Evolutionary conservation across 2,329 filamentous ascomycete species (phyloP).

Genomic region (Colletotrichum incanum): DNA sequence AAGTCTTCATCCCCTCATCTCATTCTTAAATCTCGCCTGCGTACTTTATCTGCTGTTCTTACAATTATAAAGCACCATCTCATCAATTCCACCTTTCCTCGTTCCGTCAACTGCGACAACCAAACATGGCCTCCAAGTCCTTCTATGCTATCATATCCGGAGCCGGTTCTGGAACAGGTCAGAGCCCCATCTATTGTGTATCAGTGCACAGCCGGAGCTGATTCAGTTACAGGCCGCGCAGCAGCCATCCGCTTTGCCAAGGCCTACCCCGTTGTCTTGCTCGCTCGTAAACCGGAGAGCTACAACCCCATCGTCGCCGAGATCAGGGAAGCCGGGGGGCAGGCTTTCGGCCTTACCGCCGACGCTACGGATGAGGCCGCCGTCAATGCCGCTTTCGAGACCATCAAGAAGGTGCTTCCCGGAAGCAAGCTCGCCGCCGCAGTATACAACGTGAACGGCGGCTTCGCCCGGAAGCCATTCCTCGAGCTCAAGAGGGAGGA

Average conservation of each 20-base stretch:
- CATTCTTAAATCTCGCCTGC: background rate
- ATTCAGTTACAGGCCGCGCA: constrained; percentile 56
- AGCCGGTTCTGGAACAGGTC: constrained; percentile 78
- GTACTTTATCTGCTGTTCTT: no score
- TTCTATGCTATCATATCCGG: constrained; percentile 80
- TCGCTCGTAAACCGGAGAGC: constrained; percentile 78
- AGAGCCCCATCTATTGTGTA: constrained; percentile 71
- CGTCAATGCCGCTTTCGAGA: constrained; percentile 68
- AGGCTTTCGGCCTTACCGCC: constrained; percentile 79
- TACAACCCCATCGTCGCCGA: constrained; percentile 78
- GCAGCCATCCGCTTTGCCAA: constrained; percentile 73
- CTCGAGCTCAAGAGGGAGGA: constrained; percentile 69
- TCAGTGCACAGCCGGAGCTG: constrained; percentile 68
- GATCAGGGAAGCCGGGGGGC: constrained; percentile 77
- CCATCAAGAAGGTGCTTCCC: constrained; percentile 72
- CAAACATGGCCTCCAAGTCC: constrained; percentile 50
- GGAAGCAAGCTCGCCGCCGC: constrained; percentile 73
- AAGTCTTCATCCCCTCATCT: constrained; percentile 17
- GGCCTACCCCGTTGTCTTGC: constrained; percentile 80
- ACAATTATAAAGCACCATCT: background rate
- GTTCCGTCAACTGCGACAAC: background rate
- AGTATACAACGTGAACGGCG: constrained; percentile 77
- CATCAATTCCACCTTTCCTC: background rate
- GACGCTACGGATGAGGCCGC: constrained; percentile 68
- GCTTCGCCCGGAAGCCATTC: constrained; percentile 70